phyloP scores from a whole-genome alignment of 2,329 filamentous ascomycete species.

The Paramyrothecium sp. region DNA sequence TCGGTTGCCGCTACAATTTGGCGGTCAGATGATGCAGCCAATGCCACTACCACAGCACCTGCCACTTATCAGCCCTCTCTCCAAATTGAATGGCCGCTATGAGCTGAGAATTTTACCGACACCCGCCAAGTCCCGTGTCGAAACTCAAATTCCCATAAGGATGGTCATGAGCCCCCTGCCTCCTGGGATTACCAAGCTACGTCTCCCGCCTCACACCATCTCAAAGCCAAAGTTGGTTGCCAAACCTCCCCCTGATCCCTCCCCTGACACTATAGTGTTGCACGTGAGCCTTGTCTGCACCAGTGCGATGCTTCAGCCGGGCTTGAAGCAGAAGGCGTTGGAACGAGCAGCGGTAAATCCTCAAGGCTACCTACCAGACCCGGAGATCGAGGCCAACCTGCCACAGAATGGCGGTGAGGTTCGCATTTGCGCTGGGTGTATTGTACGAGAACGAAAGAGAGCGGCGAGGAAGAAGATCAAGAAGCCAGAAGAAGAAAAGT shows the following conservation, averaged over 20 bases:
- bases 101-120: constrained; percentile 63
- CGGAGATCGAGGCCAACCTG: constrained; percentile 63
- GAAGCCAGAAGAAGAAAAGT: constrained; percentile 87
- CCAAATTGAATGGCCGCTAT: constrained; percentile 30
- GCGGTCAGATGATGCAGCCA: constrained; percentile 21
- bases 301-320: constrained; percentile 79
- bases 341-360: constrained; percentile 44
- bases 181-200: constrained; percentile 72
- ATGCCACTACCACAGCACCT: constrained; percentile 29
- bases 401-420: constrained; percentile 91
- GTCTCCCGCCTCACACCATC: constrained; percentile 86
- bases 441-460: constrained; percentile 85
- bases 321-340: constrained; percentile 67
- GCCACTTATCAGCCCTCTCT: constrained; percentile 17
- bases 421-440: constrained; percentile 87
- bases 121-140: constrained; percentile 85
- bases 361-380: constrained; percentile 32
- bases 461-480: constrained; percentile 91
- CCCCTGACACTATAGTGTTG: constrained; percentile 75
- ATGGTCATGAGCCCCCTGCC: constrained; percentile 77
- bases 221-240: constrained; percentile 90
- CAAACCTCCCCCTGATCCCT: constrained; percentile 64
- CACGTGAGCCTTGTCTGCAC: constrained; percentile 85
- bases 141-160: constrained; percentile 91
- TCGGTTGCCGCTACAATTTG: constrained; percentile 20